Percentiles rank a stretch among this genome's conserved stretches.
Conservation (phyloP, 2,329 filamentous ascomycete species). For the Verticillium zaregamsianum region DNA sequence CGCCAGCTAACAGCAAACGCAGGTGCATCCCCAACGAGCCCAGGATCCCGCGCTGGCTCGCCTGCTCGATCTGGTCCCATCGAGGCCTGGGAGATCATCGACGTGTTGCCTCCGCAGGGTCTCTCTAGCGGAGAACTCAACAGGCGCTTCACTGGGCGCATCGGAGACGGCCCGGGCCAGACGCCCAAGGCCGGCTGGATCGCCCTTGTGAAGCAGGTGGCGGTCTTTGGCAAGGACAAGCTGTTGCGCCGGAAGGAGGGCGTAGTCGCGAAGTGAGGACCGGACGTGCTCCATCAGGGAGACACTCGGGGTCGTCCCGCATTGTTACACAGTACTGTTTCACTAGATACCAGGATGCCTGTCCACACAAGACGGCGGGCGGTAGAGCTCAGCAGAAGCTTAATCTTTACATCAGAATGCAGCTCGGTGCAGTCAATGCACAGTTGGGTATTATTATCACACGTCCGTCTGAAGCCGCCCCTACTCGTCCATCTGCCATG, state of each 20-base stretch:
- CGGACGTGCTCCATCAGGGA: background rate
- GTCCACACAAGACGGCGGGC: background rate
- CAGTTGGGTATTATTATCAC: background rate
- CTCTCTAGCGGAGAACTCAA: conserved; percentile 52
- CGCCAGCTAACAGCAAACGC: conserved; percentile 14
- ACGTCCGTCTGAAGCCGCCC: background rate
- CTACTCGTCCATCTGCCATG: conserved; percentile 95
- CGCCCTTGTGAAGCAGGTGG: conserved; percentile 51
- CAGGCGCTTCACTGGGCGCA: conserved; percentile 47
- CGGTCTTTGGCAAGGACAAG: conserved; percentile 52
- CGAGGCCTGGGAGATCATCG: conserved; percentile 49
- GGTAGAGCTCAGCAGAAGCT: background rate
- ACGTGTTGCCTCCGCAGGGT: conserved; percentile 47
- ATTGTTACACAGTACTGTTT: background rate
- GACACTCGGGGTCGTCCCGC: background rate
- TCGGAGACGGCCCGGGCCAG: conserved; percentile 46
- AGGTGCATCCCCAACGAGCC: conserved; percentile 13
- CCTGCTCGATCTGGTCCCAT: conserved; percentile 27
- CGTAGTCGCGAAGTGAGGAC: background rate
- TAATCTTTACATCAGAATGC: background rate
- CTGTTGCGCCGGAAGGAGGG: conserved; percentile 38
- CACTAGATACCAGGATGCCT: background rate
- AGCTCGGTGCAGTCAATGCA: conserved; percentile 3
- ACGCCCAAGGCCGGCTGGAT: conserved; percentile 55
- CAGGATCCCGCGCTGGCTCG: conserved; percentile 25